Base-by-base conservation (phyloP, 441 rosid genomes). In the Populus hybrid region DNA sequence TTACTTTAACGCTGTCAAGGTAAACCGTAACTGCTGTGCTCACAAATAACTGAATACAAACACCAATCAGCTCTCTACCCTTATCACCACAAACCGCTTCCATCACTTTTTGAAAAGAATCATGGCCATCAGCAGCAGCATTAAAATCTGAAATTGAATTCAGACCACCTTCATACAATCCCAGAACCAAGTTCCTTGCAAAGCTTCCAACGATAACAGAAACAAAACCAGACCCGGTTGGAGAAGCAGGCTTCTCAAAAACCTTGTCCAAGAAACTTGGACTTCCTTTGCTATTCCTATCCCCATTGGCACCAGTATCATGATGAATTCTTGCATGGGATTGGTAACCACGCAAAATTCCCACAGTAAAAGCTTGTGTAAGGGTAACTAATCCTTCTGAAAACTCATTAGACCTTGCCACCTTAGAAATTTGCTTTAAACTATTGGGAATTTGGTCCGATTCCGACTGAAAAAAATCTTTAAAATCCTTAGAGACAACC, bases 201-300 rank as follows among this genome's bases (percentile, higher is more conserved):
- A 95, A 90, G 85, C 94, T 91, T 65, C 96, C 98, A 33, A 91
- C 93, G 56, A 91, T 83, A 16, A 85, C 88, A 20, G 94, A 93
- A 59, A 87, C 97, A 38, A 95, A 90, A 80, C 93, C 93, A 29
- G 90, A 80, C 56, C 96, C 94, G 10, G 92, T 84, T 12, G 89
- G 83, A 3, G 92, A 82, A 7, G 89, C 87, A 5, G 91, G 83
- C 88, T 88, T 92, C 76, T 91, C 89, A 65, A 87, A 74, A 18
- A 88, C 89, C 80, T 77, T 84, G 61, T 92, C 89, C 7, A 84
- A 68, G 64, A 90, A 88, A 79, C 79, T 74, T 56, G 89, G 72
- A 69, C 23, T 33, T 11, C 23, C 79, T 86, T 89, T 79, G 87
- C 73, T 59, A 76, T 76, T 59, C 26, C 64, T 76, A 72, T 38